Conservation (phyloP, 768 basidiomycete genomes). For the Agaricus bisporus region DNA sequence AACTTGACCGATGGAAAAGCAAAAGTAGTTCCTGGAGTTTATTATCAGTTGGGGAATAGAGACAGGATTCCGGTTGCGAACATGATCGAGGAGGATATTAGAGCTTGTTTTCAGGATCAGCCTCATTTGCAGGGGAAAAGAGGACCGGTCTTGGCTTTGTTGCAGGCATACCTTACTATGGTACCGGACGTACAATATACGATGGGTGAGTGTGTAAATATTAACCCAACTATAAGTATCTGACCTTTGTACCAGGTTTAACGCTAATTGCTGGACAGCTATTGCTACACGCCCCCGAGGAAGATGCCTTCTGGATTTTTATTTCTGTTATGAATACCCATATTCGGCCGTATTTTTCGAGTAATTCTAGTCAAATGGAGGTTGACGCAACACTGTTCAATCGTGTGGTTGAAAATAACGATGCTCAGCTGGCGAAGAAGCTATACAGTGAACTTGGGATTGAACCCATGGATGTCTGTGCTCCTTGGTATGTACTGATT, state of each 20-base stretch:
- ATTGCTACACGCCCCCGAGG: constrained; percentile 71
- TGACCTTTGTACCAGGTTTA: constrained; percentile 39
- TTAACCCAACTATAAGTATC: neutral
- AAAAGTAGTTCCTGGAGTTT: constrained; percentile 46
- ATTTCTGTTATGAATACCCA: constrained; percentile 82
- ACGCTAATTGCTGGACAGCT: constrained; percentile 68
- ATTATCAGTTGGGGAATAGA: constrained; percentile 22
- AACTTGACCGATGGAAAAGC: constrained; percentile 74
- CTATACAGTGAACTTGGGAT: constrained; percentile 62
- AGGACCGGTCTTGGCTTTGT: constrained; percentile 48
- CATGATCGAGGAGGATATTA: constrained; percentile 58
- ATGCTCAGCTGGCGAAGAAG: constrained; percentile 56
- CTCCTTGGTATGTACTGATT: constrained; percentile 47
- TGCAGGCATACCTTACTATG: constrained; percentile 79
- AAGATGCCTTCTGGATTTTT: constrained; percentile 91
- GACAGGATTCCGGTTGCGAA: constrained; percentile 37
- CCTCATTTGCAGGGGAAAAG: constrained; percentile 51
- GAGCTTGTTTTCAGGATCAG: constrained; percentile 48
- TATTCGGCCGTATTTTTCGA: constrained; percentile 71
- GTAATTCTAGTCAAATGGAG: constrained; percentile 56
- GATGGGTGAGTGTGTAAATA: constrained; percentile 36
- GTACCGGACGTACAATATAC: constrained; percentile 76
- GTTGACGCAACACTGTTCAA: constrained; percentile 71
- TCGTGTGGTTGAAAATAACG: constrained; percentile 60
- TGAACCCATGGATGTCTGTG: constrained; percentile 48